These are phyloP conservation scores for Pichia sp. DNA, from an alignment of 1,139 yeast genomes.

Conservation along the genomic window DNA sequence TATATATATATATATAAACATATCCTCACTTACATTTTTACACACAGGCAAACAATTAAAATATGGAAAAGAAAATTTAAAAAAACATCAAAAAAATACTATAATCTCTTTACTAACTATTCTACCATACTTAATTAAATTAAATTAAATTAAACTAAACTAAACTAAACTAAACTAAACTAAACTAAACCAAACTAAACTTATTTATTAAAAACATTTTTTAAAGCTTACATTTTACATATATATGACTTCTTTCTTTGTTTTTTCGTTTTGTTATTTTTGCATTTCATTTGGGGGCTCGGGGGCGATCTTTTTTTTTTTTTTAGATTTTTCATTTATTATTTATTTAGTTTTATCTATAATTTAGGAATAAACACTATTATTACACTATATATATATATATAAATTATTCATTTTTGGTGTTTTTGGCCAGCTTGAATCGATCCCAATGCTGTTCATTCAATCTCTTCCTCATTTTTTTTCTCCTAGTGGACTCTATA, in stretches of 20 bases:
- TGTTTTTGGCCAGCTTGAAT: not conserved
- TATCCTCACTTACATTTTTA: too few species aligned
- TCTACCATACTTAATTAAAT: not conserved
- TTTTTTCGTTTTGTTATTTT: too few species aligned
- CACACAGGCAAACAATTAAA: not conserved
- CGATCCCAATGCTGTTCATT: not conserved
- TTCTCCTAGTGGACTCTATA: not conserved
- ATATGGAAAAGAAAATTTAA: not conserved
- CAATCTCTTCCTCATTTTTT: not conserved
- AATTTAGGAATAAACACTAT: too few species aligned
- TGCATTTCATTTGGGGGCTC: not conserved
- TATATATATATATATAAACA: too few species aligned
- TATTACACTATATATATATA: not conserved
- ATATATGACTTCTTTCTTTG: not conserved
- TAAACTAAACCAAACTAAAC: too few species aligned
- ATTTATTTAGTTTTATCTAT: too few species aligned
- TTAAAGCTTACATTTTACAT: not conserved
- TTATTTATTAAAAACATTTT: too few species aligned
- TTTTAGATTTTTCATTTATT: too few species aligned
- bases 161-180: too few species aligned
- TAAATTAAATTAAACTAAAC: too few species aligned
- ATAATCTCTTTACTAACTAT: not conserved
- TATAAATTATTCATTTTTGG: not conserved
- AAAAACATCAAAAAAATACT: not conserved
- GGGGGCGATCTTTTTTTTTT: too few species aligned